Evolutionary conservation across 306 rosid genomes (phyloP), one percentile per base, ranked within the genome.

Genomic region (Macrotyloma uniflorum): DNA sequence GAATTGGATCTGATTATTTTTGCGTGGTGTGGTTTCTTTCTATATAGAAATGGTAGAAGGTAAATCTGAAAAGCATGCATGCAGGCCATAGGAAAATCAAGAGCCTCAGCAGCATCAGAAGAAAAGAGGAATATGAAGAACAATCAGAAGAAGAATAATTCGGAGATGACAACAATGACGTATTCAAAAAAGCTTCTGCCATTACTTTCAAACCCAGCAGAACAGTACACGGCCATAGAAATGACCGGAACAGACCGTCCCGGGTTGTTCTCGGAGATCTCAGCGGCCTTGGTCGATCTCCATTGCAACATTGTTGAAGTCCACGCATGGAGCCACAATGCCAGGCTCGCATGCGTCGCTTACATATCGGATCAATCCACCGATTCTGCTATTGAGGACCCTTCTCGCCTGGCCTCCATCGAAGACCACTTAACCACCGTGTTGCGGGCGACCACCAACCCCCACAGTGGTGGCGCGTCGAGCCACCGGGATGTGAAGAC

Each of bases 241-340:
- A 81, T 91, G 85, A 86, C 68, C n/a, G 90, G 86, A 1, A 75
- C 85, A 2, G 94, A 88, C 65, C 80, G 83, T 4, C 97, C 92
- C 0, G 94, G 94, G 42, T 74, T 91, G 2, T 84, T 91, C 8
- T 91, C 94, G 0, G 97, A 91, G 86, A 88, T 89, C 63, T 85
- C 91, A 0, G 92, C 92, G 0, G 88, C 94, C 58, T 24, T 91
- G 1, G 85, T 83, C 1, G 91, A 87, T 64, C 94, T 91, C 46
- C 91, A 79, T 14, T 91, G 94, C 76, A 89, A 90, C 82, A 42
- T 89, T 1, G 89, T 86, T 0, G 88, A 91, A 57, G 97, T 87
- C 19, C 94, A 91, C 51, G 85, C 89, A 4, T 91, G 97, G 97
- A 91, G 88, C 43, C 97, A 91, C 72, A 91, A 91, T 9, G 87